Percentiles rank a stretch among this genome's conserved stretches.
These are phyloP conservation scores for Calonectria pseudoreteaudii DNA, from an alignment of 2,329 filamentous ascomycete species.

Conservation along the genomic window DNA sequence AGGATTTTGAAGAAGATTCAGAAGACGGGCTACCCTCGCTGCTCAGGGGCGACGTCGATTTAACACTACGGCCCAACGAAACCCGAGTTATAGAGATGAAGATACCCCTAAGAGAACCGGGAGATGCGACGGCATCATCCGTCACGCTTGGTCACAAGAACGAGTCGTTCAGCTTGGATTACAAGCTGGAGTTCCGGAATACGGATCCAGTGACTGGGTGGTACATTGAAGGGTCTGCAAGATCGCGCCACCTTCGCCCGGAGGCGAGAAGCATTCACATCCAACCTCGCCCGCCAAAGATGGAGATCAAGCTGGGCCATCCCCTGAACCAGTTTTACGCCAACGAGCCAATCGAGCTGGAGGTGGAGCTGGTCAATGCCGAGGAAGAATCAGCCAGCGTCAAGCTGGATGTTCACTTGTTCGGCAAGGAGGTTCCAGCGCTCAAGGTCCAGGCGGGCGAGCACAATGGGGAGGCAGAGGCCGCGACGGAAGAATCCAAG, in stretches of 20 bases:
- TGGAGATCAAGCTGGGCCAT: slow-evolving; percentile 77
- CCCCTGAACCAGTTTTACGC: slow-evolving; percentile 83
- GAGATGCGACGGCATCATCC: slow-evolving; percentile 76
- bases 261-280: slow-evolving; percentile 74
- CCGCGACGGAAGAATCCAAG: slow-evolving; percentile 55
- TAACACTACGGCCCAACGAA: slow-evolving; percentile 75
- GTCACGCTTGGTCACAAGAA: slow-evolving; percentile 73
- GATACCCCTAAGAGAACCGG: slow-evolving; percentile 82
- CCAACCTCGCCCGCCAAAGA: slow-evolving; percentile 90
- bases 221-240: slow-evolving; percentile 59
- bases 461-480: slow-evolving; percentile 48
- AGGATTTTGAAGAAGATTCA: slow-evolving; percentile 43
- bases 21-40: slow-evolving; percentile 48
- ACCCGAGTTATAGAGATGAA: slow-evolving; percentile 78
- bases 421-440: slow-evolving; percentile 66
- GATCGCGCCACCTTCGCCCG: slow-evolving; percentile 60
- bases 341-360: slow-evolving; percentile 78
- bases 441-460: slow-evolving; percentile 57
- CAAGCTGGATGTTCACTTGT: slow-evolving; percentile 75
- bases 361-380: slow-evolving; percentile 80
- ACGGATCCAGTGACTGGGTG: slow-evolving; percentile 59
- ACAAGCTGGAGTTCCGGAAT: slow-evolving; percentile 67
- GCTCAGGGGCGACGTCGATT: slow-evolving; percentile 68
- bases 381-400: slow-evolving; percentile 84
- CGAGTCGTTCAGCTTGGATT: slow-evolving; percentile 75